phyloP scores from a whole-genome alignment of 768 basidiomycete genomes.

The Naganishia kalamii region DNA sequence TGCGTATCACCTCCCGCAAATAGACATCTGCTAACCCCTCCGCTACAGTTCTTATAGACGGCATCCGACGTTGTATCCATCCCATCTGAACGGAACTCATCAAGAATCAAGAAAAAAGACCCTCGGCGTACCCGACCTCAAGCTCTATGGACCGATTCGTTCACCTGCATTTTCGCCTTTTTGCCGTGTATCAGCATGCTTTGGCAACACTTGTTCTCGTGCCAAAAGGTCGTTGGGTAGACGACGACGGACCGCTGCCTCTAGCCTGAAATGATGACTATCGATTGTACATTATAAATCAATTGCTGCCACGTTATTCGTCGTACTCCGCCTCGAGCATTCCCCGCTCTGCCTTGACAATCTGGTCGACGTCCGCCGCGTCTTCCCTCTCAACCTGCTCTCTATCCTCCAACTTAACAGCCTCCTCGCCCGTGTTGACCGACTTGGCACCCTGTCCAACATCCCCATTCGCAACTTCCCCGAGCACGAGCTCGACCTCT shows the following conservation, averaged over 20 bases:
- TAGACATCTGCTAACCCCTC: neutral
- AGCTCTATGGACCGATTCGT: too few species aligned
- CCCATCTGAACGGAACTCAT: neutral
- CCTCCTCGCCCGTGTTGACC: constrained; percentile 17
- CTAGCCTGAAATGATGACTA: too few species aligned
- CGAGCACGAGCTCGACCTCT: constrained; percentile 2
- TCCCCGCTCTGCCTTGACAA: constrained; percentile 1
- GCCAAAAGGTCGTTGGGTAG: too few species aligned
- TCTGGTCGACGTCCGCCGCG: constrained; percentile 12
- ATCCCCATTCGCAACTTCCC: neutral
- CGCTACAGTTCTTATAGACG: constrained; percentile 20
- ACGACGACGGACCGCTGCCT: too few species aligned
- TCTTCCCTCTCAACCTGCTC: constrained; percentile 15
- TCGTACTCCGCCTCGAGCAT: constrained; percentile 24
- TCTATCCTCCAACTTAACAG: neutral
- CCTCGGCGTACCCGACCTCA: too few species aligned
- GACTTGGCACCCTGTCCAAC: neutral
- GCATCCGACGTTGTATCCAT: constrained; percentile 1
- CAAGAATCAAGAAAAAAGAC: too few species aligned
- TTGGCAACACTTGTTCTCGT: too few species aligned
- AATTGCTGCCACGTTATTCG: neutral
- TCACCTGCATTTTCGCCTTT: too few species aligned
- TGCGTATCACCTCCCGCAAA: constrained; percentile 12
- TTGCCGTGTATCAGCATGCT: too few species aligned
- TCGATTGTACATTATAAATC: neutral